Evolutionary conservation across 1,139 yeast species (phyloP), one percentile per base, ranked within the genome.

Genomic region (Chernovozyma sophiae-reginae): DNA sequence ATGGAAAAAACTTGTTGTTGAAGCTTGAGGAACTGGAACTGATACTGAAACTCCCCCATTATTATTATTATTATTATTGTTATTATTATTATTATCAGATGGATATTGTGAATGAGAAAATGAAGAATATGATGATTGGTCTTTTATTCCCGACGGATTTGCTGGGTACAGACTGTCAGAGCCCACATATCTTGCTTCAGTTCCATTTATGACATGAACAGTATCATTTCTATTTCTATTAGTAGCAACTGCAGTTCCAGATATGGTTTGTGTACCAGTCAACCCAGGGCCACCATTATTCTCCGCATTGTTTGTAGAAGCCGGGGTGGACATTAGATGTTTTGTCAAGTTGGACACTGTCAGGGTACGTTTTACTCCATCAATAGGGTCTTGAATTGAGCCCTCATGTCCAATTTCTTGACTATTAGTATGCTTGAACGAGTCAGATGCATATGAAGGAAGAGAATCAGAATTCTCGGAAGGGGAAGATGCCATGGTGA

Each of bases 401-500:
- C 10, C 10, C 23, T 20, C 23, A 7, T 20, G 23, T 7, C 23
- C 23, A 20, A 20, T 10, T 10, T 20, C 8, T 20, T 20, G 23
- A 10, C 10, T 11, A 6, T 26, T 12, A 6, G 12, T 6, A 7
- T 16, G 29, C 12, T 26, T 26, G 12, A 26, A 26, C 12, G 29
- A 26, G 29, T 11, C 29, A 16, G 29, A 26, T 6, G 10, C 11
- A 26, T 26, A 11, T 6, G 29, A 6, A 12, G 29, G 29, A 7
- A 26, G 29, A 14, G 6, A 26, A 8, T 16, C 12, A 6, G 18
- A 26, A 7, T 7, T 26, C 15, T 26, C 29, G 6, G 6, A 10
- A 10, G 23, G 23, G n/a, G 25, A 11, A 26, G 29, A 26, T 16
- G 29, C 29, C 29, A 26, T 26, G 25, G 25, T 23, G 25, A n/a